Evolutionary conservation across 2,329 filamentous ascomycete species (phyloP).

Genomic region (Microascus cirrosus): DNA sequence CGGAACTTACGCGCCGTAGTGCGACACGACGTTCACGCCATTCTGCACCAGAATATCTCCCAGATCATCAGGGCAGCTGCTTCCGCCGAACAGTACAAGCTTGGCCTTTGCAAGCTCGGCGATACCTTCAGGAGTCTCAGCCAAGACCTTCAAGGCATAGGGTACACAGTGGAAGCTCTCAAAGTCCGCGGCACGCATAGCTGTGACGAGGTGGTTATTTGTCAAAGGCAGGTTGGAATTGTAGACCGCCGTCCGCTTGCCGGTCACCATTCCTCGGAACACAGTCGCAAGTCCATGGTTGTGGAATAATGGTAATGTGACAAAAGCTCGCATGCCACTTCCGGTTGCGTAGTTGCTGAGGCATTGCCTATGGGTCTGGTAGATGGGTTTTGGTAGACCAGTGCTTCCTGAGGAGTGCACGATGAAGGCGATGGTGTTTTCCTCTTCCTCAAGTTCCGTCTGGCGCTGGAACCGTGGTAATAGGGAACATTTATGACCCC

Average conservation of each 20-base stretch:
- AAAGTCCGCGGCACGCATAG: constrained; percentile 25
- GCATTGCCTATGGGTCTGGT: constrained; percentile 33
- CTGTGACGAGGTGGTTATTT: constrained; percentile 19
- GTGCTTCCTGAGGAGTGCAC: constrained; percentile 35
- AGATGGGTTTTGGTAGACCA: constrained; percentile 44
- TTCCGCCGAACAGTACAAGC: constrained; percentile 38
- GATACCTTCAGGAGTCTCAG: constrained; percentile 39
- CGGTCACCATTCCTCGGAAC: constrained; percentile 31
- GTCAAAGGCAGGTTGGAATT: constrained; percentile 38
- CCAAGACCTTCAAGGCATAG: constrained; percentile 44
- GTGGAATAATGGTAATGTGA: constrained; percentile 39
- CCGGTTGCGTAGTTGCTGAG: constrained; percentile 31
- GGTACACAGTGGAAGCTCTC: constrained; percentile 45
- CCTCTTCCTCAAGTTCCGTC: not conserved
- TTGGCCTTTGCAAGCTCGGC: constrained; percentile 26
- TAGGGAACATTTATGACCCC: not conserved
- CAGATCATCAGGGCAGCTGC: constrained; percentile 39
- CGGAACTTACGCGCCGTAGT: constrained; percentile 33
- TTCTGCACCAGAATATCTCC: constrained; percentile 33
- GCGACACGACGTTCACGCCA: constrained; percentile 36
- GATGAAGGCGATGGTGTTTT: constrained; percentile 13
- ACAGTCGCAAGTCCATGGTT: constrained; percentile 37
- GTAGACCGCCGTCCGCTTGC: constrained; percentile 33
- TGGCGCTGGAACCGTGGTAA: not conserved
- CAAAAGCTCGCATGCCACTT: constrained; percentile 28